These are phyloP conservation scores for Zhuliangozyma blackwelliae DNA, from an alignment of 1,139 yeast species.

Conservation along the genomic window DNA sequence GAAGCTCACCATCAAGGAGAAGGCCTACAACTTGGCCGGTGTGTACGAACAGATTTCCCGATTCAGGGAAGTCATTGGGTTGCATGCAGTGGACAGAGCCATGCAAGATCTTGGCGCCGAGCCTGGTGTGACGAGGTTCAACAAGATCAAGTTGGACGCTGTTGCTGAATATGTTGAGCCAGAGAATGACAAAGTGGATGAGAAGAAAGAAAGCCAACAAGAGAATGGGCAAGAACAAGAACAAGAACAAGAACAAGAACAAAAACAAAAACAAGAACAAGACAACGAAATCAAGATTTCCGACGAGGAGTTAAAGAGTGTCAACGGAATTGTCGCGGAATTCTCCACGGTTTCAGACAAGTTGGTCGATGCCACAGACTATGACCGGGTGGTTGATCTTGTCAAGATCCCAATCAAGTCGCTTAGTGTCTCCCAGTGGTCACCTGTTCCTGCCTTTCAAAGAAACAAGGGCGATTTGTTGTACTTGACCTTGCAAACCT, in stretches of 20 bases:
- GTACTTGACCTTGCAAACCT: conserved; percentile 69
- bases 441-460: conserved; percentile 73
- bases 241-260: conserved; percentile 7
- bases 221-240: conserved; percentile 3
- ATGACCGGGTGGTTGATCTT: conserved; percentile 19
- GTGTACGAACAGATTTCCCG: conserved; percentile 38
- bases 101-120: conserved; percentile 21
- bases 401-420: conserved; percentile 47
- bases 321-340: conserved; percentile 14
- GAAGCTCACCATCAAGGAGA: conserved; percentile 24
- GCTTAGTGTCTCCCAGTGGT: conserved; percentile 74
- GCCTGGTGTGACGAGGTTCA: conserved; percentile 27
- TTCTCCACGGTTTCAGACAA: conserved; percentile 8
- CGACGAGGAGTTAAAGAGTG: conserved; percentile 14
- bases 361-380: conserved; percentile 11
- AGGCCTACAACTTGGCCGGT: conserved; percentile 35
- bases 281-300: conserved; percentile 14
- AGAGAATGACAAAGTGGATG: conserved; percentile 3
- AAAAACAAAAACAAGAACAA: conserved; percentile 1
- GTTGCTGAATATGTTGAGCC: conserved; percentile 12
- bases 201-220: conserved; percentile 6
- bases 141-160: conserved; percentile 24
- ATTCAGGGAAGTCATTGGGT: conserved; percentile 43
- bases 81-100: conserved; percentile 37
- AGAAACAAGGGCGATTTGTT: conserved; percentile 70